Evolutionary conservation across 371 early-diverging fungal genomes (phyloP).

Genomic region (Mortierella sp.): DNA sequence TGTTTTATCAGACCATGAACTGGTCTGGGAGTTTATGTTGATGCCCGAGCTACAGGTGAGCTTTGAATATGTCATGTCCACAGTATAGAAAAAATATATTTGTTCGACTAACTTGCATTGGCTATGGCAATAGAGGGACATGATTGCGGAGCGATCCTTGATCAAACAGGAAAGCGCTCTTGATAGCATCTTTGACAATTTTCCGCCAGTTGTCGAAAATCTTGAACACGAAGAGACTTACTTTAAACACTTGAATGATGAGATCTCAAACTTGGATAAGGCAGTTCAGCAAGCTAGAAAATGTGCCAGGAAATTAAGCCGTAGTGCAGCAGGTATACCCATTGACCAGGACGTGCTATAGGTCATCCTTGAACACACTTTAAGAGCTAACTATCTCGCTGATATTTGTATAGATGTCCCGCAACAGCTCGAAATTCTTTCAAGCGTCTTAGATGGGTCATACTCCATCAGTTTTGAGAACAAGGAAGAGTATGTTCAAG

Average conservation of each 20-base stretch:
- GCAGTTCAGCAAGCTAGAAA: constrained; percentile 44
- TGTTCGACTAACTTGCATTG: background rate
- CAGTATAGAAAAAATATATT: background rate
- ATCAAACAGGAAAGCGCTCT: constrained; percentile 40
- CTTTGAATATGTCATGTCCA: background rate
- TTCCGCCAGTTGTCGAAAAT: constrained; percentile 31
- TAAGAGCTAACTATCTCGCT: background rate
- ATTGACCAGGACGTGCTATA: too few species aligned
- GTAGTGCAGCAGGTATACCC: constrained; percentile 39
- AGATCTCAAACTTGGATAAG: constrained; percentile 31
- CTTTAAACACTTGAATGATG: constrained; percentile 35
- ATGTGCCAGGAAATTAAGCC: constrained; percentile 37
- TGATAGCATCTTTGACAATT: constrained; percentile 54
- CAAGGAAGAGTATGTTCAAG: constrained; percentile 22
- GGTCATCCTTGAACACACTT: background rate
- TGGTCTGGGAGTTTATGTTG: constrained; percentile 65
- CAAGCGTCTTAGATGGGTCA: constrained; percentile 18
- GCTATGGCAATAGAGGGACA: constrained; percentile 37
- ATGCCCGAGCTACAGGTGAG: constrained; percentile 59
- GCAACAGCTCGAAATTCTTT: constrained; percentile 32
- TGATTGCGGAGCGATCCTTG: constrained; percentile 35
- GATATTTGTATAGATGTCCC: constrained; percentile 31
- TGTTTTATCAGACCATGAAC: constrained; percentile 58
- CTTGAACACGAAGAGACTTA: constrained; percentile 51
- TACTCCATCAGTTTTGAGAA: constrained; percentile 24